These are phyloP conservation scores for Limnanthes douglasii DNA, from an alignment of 345 rosid genomes.

Conservation along the genomic window DNA sequence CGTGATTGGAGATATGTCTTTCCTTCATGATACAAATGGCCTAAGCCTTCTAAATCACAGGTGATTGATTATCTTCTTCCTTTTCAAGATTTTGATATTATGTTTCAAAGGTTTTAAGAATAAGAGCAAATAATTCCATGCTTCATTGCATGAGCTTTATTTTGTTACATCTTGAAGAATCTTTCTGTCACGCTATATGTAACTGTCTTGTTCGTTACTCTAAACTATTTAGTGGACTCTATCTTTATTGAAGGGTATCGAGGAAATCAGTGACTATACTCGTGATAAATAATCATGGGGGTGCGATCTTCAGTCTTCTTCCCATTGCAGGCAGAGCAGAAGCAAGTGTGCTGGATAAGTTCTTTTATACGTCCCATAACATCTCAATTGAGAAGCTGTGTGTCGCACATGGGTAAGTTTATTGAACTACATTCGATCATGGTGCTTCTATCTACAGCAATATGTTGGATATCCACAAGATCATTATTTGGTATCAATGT, in stretches of 20 bases:
- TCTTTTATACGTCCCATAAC: slow-evolving; percentile 78
- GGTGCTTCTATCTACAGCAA: too few species aligned
- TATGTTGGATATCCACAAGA: too few species aligned
- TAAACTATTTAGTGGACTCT: slow-evolving; percentile 5
- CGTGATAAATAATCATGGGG: slow-evolving; percentile 89
- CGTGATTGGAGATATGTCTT: slow-evolving; percentile 79
- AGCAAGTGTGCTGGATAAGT: slow-evolving; percentile 45
- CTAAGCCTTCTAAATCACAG: slow-evolving; percentile 67
- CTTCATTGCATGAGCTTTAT: slow-evolving; percentile 1
- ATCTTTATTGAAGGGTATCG: slow-evolving; percentile 27
- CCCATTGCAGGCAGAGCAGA: slow-evolving; percentile 72
- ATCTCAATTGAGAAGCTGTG: slow-evolving; percentile 63
- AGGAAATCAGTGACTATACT: slow-evolving; percentile 79
- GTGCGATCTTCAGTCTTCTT: slow-evolving; percentile 95
- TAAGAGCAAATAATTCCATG: background rate
- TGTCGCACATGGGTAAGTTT: slow-evolving; percentile 79
- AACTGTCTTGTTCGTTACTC: slow-evolving; percentile 3
- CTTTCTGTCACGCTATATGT: background rate
- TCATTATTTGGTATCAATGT: too few species aligned
- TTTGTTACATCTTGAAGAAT: too few species aligned
- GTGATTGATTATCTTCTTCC: slow-evolving; percentile 17
- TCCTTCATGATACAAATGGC: slow-evolving; percentile 96
- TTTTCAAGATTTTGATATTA: slow-evolving; percentile 1
- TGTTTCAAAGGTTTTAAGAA: slow-evolving; percentile 2
- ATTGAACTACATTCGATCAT: too few species aligned